Evolutionary conservation across 495 filamentous ascomycete genomes (phyloP).

Genomic region (Neurospora cerealis): DNA sequence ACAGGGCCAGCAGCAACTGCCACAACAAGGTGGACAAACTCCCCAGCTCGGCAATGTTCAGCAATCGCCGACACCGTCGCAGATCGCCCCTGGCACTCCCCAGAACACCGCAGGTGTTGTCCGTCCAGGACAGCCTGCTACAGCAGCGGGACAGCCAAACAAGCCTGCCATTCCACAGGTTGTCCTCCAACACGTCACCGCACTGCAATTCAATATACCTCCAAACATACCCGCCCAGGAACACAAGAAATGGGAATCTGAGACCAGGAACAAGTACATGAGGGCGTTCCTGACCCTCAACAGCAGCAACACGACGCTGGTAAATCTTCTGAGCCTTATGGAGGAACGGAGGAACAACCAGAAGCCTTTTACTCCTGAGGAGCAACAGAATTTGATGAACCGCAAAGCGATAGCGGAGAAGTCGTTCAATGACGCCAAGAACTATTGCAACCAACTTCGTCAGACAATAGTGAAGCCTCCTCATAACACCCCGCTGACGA

Average conservation of each 20-base stretch:
- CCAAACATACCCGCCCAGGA: conserved; percentile 8
- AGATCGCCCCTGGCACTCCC: neutral
- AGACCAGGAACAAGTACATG: conserved; percentile 12
- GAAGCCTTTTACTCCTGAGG: conserved; percentile 19
- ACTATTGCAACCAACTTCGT: conserved; percentile 23
- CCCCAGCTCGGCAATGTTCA: neutral
- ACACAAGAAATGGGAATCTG: conserved; percentile 20
- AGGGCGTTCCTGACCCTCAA: conserved; percentile 19
- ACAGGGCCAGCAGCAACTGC: conserved; percentile 4
- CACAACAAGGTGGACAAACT: conserved; percentile 2
- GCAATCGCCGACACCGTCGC: neutral
- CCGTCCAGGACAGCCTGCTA: neutral
- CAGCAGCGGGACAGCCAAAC: conserved; percentile 1
- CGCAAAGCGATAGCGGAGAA: conserved; percentile 23
- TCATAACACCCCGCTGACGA: conserved; percentile 13
- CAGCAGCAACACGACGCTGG: conserved; percentile 4
- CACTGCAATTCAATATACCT: conserved; percentile 23
- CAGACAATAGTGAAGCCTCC: neutral
- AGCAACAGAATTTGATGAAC: conserved; percentile 22
- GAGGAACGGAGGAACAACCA: conserved; percentile 26
- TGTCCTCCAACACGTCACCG: conserved; percentile 26
- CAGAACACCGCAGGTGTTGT: neutral
- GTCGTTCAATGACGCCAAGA: conserved; percentile 19
- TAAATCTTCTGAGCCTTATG: conserved; percentile 16
- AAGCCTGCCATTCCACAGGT: conserved; percentile 13